These are phyloP conservation scores for Sordaria brevicollis DNA, from an alignment of 495 filamentous ascomycete species.

Conservation along the genomic window DNA sequence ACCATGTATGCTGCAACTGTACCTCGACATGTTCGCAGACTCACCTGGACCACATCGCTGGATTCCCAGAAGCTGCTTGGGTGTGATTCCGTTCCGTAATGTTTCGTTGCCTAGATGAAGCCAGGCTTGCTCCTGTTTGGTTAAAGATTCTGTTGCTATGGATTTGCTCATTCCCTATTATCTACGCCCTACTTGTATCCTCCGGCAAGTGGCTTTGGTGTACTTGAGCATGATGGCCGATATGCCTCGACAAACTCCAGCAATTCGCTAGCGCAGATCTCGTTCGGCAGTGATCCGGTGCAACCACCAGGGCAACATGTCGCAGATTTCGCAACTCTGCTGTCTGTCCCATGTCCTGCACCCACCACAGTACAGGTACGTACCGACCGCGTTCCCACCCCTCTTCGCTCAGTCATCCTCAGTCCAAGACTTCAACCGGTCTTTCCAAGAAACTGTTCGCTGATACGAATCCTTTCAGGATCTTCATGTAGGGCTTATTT, in stretches of 20 bases:
- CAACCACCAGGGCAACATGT: not conserved
- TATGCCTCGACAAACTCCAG: not conserved
- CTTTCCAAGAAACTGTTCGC: not conserved
- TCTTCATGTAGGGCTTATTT: not conserved
- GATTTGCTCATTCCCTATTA: too few species aligned
- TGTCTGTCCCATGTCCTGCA: not conserved
- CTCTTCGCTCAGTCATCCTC: not conserved
- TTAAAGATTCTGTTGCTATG: not conserved
- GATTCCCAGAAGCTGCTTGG: not conserved
- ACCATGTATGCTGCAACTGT: not conserved
- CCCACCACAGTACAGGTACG: not conserved
- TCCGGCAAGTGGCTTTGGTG: not conserved
- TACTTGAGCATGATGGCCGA: not conserved
- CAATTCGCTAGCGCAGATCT: not conserved
- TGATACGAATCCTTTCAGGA: not conserved
- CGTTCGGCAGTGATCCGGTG: not conserved
- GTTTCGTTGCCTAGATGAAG: not conserved
- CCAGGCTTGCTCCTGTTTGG: not conserved
- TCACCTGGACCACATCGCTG: not conserved
- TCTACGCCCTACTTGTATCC: too few species aligned
- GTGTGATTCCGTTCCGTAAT: not conserved
- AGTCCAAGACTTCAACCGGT: not conserved
- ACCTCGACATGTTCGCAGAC: not conserved
- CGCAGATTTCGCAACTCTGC: not conserved
- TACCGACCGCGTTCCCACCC: not conserved